Evolutionary conservation across 2,329 filamentous ascomycete genomes (phyloP).

Genomic region (Fusarium anthophilum): DNA sequence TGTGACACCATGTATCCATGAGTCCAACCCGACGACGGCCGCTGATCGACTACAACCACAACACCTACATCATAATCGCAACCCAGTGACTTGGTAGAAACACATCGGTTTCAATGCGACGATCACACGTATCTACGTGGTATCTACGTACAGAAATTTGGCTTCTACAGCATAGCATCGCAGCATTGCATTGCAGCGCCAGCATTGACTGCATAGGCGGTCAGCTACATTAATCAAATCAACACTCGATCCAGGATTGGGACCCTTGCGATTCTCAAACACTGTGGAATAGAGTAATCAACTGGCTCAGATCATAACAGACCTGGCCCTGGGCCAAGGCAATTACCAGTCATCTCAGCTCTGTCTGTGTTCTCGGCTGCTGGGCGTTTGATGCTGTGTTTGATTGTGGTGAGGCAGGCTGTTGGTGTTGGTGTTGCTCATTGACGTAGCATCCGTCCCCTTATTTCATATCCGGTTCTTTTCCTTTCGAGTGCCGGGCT

Average conservation of each 20-base stretch:
- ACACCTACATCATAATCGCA: constrained; percentile 13
- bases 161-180: background rate
- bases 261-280: constrained; percentile 38
- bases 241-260: constrained; percentile 6
- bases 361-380: background rate
- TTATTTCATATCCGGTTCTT: constrained; percentile 1
- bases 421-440: background rate
- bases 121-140: constrained; percentile 4
- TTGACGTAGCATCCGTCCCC: background rate
- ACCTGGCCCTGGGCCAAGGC: constrained; percentile 11
- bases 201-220: constrained; percentile 6
- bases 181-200: background rate
- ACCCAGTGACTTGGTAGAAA: constrained; percentile 14
- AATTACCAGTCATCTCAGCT: constrained; percentile 27
- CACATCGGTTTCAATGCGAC: constrained; percentile 18
- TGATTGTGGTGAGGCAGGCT: constrained; percentile 4
- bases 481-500: constrained; percentile 4
- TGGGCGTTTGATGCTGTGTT: background rate
- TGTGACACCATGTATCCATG: background rate
- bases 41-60: constrained; percentile 9
- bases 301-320: constrained; percentile 1
- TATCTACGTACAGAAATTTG: background rate
- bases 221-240: constrained; percentile 19
- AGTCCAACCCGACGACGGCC: constrained; percentile 7
- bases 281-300: constrained; percentile 37